Evolutionary conservation across 2,329 filamentous ascomycete genomes (phyloP).

Genomic region (Rutstroemia sp.): DNA sequence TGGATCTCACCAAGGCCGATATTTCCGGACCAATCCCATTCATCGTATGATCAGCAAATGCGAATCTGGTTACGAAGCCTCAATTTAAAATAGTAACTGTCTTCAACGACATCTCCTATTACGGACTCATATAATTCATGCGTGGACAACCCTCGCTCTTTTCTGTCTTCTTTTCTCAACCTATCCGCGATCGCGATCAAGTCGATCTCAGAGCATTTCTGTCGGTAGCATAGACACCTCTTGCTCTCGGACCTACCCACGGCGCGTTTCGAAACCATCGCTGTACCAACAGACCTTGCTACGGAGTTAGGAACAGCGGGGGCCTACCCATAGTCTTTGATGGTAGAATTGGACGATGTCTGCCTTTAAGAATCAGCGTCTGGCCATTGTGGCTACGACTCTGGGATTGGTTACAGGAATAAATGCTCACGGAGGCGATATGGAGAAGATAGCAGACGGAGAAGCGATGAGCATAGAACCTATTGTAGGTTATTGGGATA

Average conservation of each 20-base stretch:
- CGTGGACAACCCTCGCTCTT: neutral
- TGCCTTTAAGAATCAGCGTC: neutral
- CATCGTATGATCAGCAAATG: constrained; percentile 1
- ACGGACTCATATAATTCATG: neutral
- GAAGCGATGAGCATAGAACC: constrained; percentile 64
- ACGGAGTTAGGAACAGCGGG: neutral
- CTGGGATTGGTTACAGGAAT: constrained; percentile 13
- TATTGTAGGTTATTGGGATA: constrained; percentile 45
- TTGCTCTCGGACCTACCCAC: too few species aligned
- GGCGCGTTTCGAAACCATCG: constrained; percentile 1
- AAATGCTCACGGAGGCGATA: constrained; percentile 35
- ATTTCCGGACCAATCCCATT: neutral
- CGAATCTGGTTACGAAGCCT: constrained; percentile 7
- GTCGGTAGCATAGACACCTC: neutral
- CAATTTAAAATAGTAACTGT: constrained; percentile 6
- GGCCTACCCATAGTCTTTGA: neutral
- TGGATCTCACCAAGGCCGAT: neutral
- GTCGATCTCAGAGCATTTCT: constrained; percentile 1
- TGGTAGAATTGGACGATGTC: neutral
- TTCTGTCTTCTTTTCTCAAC: neutral
- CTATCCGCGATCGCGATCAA: neutral
- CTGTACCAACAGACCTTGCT: constrained; percentile 1
- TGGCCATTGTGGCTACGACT: constrained; percentile 1
- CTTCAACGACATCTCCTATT: too few species aligned
- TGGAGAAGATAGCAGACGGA: constrained; percentile 58